Evolutionary conservation across 257 asterid species (phyloP), one percentile per base, ranked within the genome.

Genomic region (Catharanthus roseus): DNA sequence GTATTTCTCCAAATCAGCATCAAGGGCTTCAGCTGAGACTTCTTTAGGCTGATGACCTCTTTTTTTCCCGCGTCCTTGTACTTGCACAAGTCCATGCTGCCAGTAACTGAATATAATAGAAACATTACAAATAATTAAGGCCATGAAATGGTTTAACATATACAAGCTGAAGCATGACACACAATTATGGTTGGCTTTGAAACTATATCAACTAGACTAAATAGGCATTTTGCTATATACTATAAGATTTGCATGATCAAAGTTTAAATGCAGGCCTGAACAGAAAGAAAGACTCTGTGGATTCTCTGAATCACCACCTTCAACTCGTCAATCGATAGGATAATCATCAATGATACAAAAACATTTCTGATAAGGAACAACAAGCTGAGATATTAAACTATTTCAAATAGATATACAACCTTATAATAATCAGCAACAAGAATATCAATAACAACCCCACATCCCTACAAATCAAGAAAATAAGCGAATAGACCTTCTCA

Each of bases 1-100:
- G 77, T 92, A 90, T 79, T 84, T 86, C 50, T 88, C 96, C 62
- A 90, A 68, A 71, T 90, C 98, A 54, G 91, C 95, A 79, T 90
- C 96, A 4, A 90, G 91, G 70, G 85, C 93, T 33, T 87, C 92
- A 33, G 89, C 88, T 19, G 97, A 87, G 69, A 87, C 76, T 77
- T 77, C 86, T 69, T 79, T 85, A 72, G 4, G 70, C 80, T 65
- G 77, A 79, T 38, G 42, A 3, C 57, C 84, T 82, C 69, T 85
- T 81, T 50, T 73, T 80, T 49, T 82, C 81, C 69, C 61, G 9
- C 28, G 50, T 13, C 58, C 72, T 47, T 77, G 76, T 18, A 86
- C 88, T 62, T 77, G 71, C 26, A 71, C 77, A 63, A 33, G 65
- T 75, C 85, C 86, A 51, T 85, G 80, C 24, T 55, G 33, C 19